Evolutionary conservation across 768 basidiomycete species (phyloP).

Genomic region (Tulasnella sp.): DNA sequence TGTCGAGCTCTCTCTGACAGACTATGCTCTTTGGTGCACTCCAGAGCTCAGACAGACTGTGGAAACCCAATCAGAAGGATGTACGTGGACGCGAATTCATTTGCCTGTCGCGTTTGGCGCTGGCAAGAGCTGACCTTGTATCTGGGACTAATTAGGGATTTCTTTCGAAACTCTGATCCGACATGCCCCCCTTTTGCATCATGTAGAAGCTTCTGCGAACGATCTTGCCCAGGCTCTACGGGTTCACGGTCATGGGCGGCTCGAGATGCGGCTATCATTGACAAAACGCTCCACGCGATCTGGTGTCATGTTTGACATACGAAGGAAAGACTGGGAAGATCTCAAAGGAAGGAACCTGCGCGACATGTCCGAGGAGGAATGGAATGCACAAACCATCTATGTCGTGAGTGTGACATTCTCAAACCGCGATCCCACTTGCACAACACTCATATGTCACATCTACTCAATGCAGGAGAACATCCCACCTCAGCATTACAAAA

Average conservation of each 20-base stretch:
- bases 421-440: neutral
- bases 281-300: conserved; percentile 31
- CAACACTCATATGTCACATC: conserved; percentile 7
- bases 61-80: conserved; percentile 36
- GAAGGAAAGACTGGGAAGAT: conserved; percentile 37
- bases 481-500: conserved; percentile 43
- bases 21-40: conserved; percentile 57
- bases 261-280: conserved; percentile 47
- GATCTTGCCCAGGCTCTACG: conserved; percentile 49
- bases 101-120: neutral
- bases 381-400: conserved; percentile 57
- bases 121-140: neutral
- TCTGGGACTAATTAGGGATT: conserved; percentile 32
- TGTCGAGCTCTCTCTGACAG: conserved; percentile 51
- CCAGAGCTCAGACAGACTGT: conserved; percentile 40
- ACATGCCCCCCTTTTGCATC: conserved; percentile 27
- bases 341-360: conserved; percentile 19
- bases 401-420: conserved; percentile 36
- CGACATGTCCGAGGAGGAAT: conserved; percentile 33
- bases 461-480: conserved; percentile 49
- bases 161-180: conserved; percentile 46
- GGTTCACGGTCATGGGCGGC: conserved; percentile 29
- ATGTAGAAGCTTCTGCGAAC: conserved; percentile 30
- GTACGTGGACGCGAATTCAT: conserved; percentile 29
- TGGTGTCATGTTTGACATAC: conserved; percentile 53